phyloP scores from a whole-genome alignment of 306 rosid species.

The Cicer chorassanicum region DNA sequence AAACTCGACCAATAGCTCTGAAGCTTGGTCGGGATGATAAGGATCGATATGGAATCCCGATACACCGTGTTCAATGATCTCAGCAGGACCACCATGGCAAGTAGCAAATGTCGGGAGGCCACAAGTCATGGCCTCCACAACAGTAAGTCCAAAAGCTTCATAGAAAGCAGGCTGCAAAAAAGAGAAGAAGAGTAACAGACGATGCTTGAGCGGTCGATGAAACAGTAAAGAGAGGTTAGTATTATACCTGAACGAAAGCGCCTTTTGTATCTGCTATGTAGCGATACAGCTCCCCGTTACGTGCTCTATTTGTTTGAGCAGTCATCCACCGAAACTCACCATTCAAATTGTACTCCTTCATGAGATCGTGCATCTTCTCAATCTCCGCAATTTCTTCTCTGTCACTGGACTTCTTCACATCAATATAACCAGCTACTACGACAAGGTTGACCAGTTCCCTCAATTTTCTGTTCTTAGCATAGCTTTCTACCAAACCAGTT shows the following conservation, averaged over 20 bases:
- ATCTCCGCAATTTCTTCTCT: conserved; percentile 92
- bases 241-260: conserved; percentile 82
- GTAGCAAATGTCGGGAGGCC: conserved; percentile 96
- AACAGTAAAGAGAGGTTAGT: conserved; percentile 2
- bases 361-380: conserved; percentile 86
- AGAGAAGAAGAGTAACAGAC: conserved; percentile 17
- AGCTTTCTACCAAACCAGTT: conserved; percentile 81
- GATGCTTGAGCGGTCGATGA: conserved; percentile 8
- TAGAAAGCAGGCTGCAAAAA: conserved; percentile 87
- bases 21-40: conserved; percentile 80
- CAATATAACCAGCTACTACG: conserved; percentile 79
- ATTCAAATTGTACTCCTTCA: conserved; percentile 58
- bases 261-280: conserved; percentile 88
- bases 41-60: conserved; percentile 97
- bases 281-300: conserved; percentile 93
- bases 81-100: conserved; percentile 94
- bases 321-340: conserved; percentile 90
- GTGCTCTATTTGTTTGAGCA: conserved; percentile 86
- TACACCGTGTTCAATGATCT: conserved; percentile 83
- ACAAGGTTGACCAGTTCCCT: conserved; percentile 92
- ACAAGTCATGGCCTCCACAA: conserved; percentile 94
- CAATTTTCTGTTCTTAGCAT: conserved; percentile 69
- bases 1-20: conserved; percentile 65
- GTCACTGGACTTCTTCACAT: conserved; percentile 76
- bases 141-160: conserved; percentile 98